Percentiles rank a stretch among this genome's conserved stretches.
phyloP scores from a whole-genome alignment of 2,329 filamentous ascomycete genomes.

The Diplodia scrobiculata region DNA sequence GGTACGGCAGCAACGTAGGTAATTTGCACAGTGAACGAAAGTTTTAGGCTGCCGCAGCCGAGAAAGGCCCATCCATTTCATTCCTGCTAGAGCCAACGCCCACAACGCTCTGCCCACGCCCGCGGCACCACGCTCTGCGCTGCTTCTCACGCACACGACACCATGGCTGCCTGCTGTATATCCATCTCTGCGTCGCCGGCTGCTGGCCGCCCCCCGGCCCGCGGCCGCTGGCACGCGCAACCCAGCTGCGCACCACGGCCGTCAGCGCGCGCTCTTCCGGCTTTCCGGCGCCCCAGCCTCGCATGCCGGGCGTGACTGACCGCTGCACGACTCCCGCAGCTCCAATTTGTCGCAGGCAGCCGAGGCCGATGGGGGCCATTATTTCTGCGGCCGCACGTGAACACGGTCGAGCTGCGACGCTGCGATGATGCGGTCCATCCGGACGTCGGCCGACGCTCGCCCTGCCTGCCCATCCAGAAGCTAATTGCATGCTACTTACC shows the following conservation, averaged over 20 bases:
- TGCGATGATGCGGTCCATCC: constrained; percentile 4
- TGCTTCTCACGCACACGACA: not conserved
- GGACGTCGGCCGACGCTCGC: constrained; percentile 7
- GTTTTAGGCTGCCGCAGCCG: constrained; percentile 16
- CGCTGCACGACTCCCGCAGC: constrained; percentile 11
- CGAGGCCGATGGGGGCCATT: constrained; percentile 15
- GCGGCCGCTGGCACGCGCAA: constrained; percentile 1
- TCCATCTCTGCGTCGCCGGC: no score
- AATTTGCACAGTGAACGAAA: constrained; percentile 27
- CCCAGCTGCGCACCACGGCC: not conserved
- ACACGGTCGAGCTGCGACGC: constrained; percentile 8
- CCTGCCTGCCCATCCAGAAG: not conserved
- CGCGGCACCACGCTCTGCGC: constrained; percentile 5
- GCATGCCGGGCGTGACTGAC: constrained; percentile 22
- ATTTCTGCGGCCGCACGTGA: constrained; percentile 25
- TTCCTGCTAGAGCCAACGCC: constrained; percentile 10
- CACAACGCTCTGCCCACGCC: constrained; percentile 19
- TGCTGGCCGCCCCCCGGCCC: constrained; percentile 11
- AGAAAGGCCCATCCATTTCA: not conserved
- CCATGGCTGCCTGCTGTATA: not conserved
- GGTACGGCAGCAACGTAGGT: constrained; percentile 21
- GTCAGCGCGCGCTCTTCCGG: constrained; percentile 24
- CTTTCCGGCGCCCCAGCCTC: constrained; percentile 18
- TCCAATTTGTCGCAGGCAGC: constrained; percentile 19
- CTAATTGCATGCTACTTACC: not conserved